A percentile compares a stretch with the other conserved stretches of the same genome.
Conservation (phyloP, 2,329 filamentous ascomycete species). For the Rhynchosporium agropyri region DNA sequence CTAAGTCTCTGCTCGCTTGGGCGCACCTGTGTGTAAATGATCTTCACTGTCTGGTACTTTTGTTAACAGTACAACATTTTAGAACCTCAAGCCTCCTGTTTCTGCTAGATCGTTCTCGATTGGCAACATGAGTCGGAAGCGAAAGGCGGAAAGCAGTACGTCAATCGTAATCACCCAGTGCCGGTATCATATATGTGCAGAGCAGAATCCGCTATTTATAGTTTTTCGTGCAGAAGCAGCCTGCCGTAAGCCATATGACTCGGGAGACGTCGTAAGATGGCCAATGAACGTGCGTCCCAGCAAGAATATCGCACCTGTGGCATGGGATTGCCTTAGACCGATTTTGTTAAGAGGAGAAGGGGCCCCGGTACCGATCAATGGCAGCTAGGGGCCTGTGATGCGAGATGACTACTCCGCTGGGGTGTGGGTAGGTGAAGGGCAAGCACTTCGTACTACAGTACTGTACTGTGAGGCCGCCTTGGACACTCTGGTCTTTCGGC, state of each 20-base stretch:
- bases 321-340: background rate
- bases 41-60: conserved; percentile 12
- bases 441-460: background rate
- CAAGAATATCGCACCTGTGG: background rate
- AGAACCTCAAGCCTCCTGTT: background rate
- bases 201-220: conserved; percentile 26
- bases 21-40: background rate
- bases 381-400: conserved; percentile 19
- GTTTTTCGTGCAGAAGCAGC: conserved; percentile 21
- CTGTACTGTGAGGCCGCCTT: background rate
- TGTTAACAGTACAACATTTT: conserved; percentile 5
- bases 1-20: background rate
- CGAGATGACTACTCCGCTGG: background rate
- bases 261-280: conserved; percentile 24
- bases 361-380: conserved; percentile 27
- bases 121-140: background rate
- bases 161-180: conserved; percentile 23
- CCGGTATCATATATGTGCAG: conserved; percentile 23
- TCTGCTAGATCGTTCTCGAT: too few relatives aligned
- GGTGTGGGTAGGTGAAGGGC: too few relatives aligned
- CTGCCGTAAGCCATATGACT: conserved; percentile 6
- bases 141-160: background rate
- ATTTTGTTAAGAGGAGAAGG: conserved; percentile 6
- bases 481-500: background rate
- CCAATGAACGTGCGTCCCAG: conserved; percentile 23